Evolutionary conservation across 148 eudicot genomes (phyloP).

Genomic region (Rhododendron henanense): DNA sequence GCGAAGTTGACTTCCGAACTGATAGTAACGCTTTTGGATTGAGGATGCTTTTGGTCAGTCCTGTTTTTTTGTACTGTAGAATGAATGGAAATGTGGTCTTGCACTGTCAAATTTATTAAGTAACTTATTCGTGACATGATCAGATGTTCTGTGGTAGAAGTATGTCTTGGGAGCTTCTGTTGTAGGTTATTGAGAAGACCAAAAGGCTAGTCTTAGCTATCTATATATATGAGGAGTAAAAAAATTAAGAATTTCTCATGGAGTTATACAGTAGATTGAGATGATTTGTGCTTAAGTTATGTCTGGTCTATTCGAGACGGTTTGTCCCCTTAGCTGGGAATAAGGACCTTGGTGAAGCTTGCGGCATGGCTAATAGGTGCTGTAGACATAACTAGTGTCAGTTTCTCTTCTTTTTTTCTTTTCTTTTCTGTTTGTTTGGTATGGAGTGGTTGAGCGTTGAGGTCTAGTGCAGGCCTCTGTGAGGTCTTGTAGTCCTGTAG

Average conservation of each 20-base stretch:
- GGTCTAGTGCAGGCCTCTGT: background rate
- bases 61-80: background rate
- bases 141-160: background rate
- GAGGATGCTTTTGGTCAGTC: background rate
- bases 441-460: background rate
- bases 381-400: background rate
- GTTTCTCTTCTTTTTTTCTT: background rate
- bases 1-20: background rate
- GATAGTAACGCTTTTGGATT: background rate
- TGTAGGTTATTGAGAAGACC: background rate
- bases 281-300: background rate
- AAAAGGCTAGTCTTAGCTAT: background rate
- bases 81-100: background rate
- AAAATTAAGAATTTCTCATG: background rate
- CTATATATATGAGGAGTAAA: background rate
- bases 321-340: background rate
- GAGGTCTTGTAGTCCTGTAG: background rate
- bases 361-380: background rate
- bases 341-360: background rate
- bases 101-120: background rate
- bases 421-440: background rate
- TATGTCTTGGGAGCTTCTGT: background rate
- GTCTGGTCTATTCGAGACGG: background rate
- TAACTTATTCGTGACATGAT: background rate
- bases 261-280: background rate